Conservation (phyloP, 2,329 filamentous ascomycete species). For the Monilinia fructigena region DNA sequence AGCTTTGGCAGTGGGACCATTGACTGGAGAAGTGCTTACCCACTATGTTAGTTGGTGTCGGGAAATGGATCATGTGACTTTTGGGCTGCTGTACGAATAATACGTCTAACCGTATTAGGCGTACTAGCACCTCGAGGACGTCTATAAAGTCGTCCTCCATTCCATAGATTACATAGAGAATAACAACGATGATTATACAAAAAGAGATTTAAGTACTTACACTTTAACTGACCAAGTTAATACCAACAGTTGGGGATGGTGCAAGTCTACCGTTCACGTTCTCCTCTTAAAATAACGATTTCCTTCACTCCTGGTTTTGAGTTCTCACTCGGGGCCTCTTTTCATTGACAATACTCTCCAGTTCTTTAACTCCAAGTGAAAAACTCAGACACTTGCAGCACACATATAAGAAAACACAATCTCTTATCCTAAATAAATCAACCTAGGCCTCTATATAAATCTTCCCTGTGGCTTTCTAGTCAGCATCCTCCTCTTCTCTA, state of each 20-base stretch:
- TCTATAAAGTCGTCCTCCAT: too few species aligned
- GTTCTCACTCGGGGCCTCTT: conserved; percentile 38
- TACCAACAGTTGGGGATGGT: conserved; percentile 36
- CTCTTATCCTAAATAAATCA: neutral
- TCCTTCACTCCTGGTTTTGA: conserved; percentile 42
- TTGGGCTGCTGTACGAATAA: too few species aligned
- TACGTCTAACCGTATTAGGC: too few species aligned
- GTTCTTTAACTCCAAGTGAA: neutral
- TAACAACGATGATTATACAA: too few species aligned
- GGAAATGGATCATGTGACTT: too few species aligned
- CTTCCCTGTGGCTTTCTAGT: conserved; percentile 44
- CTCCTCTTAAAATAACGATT: conserved; percentile 37
- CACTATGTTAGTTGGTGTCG: conserved; percentile 37
- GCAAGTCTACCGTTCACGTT: conserved; percentile 42
- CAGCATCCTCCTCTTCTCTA: conserved; percentile 41
- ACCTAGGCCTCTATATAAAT: conserved; percentile 42
- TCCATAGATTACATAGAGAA: too few species aligned
- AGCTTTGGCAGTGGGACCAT: conserved; percentile 43
- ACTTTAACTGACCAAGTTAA: too few species aligned
- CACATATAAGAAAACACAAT: conserved; percentile 35
- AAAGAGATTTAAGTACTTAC: too few species aligned
- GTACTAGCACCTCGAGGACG: too few species aligned
- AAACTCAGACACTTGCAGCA: conserved; percentile 30
- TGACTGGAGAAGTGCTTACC: conserved; percentile 46
- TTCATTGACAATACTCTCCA: conserved; percentile 20